Base-by-base conservation (phyloP, 2,329 filamentous ascomycete genomes). In the Tolypocladium nubicola region DNA sequence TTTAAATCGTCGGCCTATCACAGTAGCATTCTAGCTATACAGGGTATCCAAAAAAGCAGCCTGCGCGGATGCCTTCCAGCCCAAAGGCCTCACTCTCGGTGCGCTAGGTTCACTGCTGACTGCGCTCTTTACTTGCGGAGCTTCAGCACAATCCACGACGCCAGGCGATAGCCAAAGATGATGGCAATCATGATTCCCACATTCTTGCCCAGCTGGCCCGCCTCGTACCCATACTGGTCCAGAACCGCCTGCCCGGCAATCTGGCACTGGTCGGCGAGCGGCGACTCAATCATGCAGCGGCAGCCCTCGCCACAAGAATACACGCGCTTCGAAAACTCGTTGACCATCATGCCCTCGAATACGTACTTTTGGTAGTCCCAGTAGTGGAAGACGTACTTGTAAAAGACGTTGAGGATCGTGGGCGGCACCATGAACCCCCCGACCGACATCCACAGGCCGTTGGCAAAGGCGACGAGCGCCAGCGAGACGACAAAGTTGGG, bases 281-380 rank as follows among this genome's bases (percentile, higher is more conserved):
- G 79, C 80, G 58, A 91, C 68, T 60, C 79, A 69, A 87, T 94
- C 82, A 89, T 87, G 73, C 90, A 95, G 45, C 79, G 77, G 63
- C 84, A 90, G 0, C 70, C 71, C 5, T 60, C 54, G 0, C 63
- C 67, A 4, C 61, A 77, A 72, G 45, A 61, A 23, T 89, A 95
- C 3, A 75, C 79, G 16, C 88, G 76, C 21, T 80, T 62, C 1
- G 75, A 75, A 68, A 96, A 94, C 73, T 96, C 89, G 66, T 94
- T 95, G 56, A 93, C 85, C 89, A 95, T 94, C 90, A 96, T 94
- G 16, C 89, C 90, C 67, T 93, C 84, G 68, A 95, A 96, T 4
- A 95, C 90, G 64, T 92, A 95, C 47, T 77, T 81, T 68, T 93
- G 89, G 66, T 95, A 95, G 68, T 95, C 88, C 67, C 92, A 92